These are phyloP conservation scores for Austroboletus eburneus DNA, from an alignment of 768 basidiomycete species.

Conservation along the genomic window DNA sequence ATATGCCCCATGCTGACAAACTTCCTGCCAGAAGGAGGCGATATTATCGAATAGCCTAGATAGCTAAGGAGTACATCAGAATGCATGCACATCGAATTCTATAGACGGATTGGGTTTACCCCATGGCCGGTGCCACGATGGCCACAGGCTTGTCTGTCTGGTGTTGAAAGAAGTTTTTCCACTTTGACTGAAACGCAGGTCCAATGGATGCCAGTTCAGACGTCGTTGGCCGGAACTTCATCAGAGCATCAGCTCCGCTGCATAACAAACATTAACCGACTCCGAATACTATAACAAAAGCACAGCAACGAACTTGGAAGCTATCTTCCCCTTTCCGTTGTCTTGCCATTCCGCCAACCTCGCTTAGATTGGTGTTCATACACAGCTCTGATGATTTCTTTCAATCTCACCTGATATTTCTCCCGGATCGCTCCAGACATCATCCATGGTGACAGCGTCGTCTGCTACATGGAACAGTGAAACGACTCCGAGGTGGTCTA, in stretches of 20 bases:
- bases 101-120: too few relatives aligned
- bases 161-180: conserved; percentile 15
- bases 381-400: conserved; percentile 1
- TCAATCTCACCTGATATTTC: conserved; percentile 31
- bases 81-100: conserved; percentile 40
- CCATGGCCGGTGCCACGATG: too few relatives aligned
- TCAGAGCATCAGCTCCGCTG: conserved; percentile 14
- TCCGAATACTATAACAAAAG: too few relatives aligned
- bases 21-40: conserved; percentile 19
- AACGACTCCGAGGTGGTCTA: conserved; percentile 30
- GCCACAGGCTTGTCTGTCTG: conserved; percentile 29
- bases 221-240: conserved; percentile 23
- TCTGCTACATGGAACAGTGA: conserved; percentile 37
- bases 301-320: conserved; percentile 45
- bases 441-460: conserved; percentile 45
- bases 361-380: conserved; percentile 12
- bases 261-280: too few relatives aligned
- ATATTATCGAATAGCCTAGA: conserved; percentile 15
- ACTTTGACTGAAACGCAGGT: conserved; percentile 16
- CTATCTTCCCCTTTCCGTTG: conserved; percentile 42
- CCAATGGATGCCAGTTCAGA: conserved; percentile 19
- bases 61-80: conserved; percentile 8
- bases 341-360: conserved; percentile 30
- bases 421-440: conserved; percentile 36
- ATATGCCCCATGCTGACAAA: conserved; percentile 30